Conservation (phyloP, 2,329 filamentous ascomycete genomes). For the Orbilia quercus region DNA sequence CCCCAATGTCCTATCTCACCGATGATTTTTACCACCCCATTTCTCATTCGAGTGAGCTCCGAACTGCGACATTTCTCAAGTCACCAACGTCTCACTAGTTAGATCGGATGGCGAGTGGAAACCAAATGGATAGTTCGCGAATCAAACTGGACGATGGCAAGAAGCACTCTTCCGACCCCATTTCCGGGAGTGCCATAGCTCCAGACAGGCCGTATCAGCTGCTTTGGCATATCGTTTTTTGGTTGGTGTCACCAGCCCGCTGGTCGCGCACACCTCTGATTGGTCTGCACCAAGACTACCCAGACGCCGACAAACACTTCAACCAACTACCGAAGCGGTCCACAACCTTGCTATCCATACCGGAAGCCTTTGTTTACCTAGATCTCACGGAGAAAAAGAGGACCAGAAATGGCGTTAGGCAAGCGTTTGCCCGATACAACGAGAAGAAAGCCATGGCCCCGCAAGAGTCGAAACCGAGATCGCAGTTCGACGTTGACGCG, state of each 20-base stretch:
- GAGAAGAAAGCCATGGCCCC: constrained; percentile 7
- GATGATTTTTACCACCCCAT: too few species aligned
- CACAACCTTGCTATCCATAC: background rate
- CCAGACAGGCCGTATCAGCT: background rate
- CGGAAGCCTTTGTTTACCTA: background rate
- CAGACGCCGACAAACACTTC: constrained; percentile 29
- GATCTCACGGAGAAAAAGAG: constrained; percentile 15
- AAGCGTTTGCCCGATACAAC: constrained; percentile 22
- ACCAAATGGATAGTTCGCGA: background rate
- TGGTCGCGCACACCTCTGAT: background rate
- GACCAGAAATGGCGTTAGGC: constrained; percentile 4
- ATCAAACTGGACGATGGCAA: background rate
- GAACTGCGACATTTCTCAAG: too few species aligned
- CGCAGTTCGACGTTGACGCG: background rate
- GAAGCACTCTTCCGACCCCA: background rate
- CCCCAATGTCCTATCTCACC: too few species aligned
- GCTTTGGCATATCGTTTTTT: constrained; percentile 2
- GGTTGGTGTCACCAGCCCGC: constrained; percentile 13
- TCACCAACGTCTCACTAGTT: background rate
- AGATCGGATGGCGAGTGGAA: background rate
- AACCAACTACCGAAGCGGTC: background rate
- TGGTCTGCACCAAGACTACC: constrained; percentile 19
- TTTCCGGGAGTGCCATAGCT: background rate
- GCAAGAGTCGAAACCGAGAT: background rate
- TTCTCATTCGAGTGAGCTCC: too few species aligned